Conservation (phyloP, 768 basidiomycete species). For the Amanita pallidorosea region DNA sequence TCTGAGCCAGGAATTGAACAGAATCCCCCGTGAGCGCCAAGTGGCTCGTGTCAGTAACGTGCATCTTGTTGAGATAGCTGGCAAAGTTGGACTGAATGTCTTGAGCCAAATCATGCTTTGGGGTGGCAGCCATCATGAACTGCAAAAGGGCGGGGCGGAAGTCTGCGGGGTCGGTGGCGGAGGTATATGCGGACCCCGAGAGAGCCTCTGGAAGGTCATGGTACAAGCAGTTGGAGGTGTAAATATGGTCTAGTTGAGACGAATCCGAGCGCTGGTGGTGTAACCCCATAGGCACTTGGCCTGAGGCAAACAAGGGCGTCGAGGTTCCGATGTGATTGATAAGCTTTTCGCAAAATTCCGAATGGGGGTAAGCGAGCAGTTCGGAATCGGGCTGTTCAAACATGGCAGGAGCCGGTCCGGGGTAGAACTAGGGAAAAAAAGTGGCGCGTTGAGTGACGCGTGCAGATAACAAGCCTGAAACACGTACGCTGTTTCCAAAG, state of each 20-base stretch:
- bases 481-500: conserved; percentile 64
- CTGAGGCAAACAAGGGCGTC: conserved; percentile 16
- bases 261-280: conserved; percentile 8
- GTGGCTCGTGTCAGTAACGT: conserved; percentile 26
- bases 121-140: conserved; percentile 74
- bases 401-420: conserved; percentile 40
- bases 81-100: conserved; percentile 43
- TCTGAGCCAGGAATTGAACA: conserved; percentile 32
- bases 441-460: neutral
- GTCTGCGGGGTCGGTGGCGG: conserved; percentile 23
- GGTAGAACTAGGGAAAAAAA: conserved; percentile 50
- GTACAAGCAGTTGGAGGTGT: conserved; percentile 47
- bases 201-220: conserved; percentile 29
- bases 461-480: neutral
- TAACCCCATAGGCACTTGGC: conserved; percentile 25
- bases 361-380: conserved; percentile 35
- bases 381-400: conserved; percentile 19
- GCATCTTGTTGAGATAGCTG: conserved; percentile 40
- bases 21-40: conserved; percentile 33
- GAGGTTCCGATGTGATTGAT: conserved; percentile 23
- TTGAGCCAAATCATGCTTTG: conserved; percentile 30
- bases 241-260: conserved; percentile 32
- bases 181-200: conserved; percentile 9
- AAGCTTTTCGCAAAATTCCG: conserved; percentile 40
- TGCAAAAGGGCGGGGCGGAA: conserved; percentile 53